Percentiles rank a stretch among this genome's conserved stretches.
Conservation (phyloP, 2,329 filamentous ascomycete genomes). For the Trichoderma arundinaceum region DNA sequence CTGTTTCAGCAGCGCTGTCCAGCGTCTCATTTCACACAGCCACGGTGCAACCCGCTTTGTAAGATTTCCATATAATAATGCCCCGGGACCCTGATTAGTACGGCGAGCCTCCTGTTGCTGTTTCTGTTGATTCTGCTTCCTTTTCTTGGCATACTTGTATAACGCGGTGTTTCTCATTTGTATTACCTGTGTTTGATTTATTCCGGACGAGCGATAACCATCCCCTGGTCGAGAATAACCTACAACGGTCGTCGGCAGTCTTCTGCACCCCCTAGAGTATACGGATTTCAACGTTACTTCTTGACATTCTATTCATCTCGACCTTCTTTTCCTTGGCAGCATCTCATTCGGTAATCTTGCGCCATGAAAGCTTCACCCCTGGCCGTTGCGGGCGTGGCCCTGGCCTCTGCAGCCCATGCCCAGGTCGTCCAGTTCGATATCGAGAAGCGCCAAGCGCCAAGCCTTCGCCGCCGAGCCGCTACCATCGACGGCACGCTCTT, state of each 20-base stretch:
- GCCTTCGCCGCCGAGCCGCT: slow-evolving; percentile 47
- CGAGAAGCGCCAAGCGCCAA: slow-evolving; percentile 43
- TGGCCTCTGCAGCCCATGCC: slow-evolving; percentile 34
- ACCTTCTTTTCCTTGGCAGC: not conserved
- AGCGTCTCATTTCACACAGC: slow-evolving; percentile 24
- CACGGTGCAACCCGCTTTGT: slow-evolving; percentile 5
- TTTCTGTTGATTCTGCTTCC: not conserved
- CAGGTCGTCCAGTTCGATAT: slow-evolving; percentile 57
- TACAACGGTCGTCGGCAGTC: too few species aligned
- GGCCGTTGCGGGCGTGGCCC: slow-evolving; percentile 26
- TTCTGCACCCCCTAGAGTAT: too few species aligned
- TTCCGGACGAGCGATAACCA: too few species aligned
- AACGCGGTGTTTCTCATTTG: not conserved
- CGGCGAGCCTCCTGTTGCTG: not conserved
- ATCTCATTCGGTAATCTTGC: not conserved
- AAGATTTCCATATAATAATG: slow-evolving; percentile 2
- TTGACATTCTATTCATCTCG: not conserved
- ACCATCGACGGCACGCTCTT: slow-evolving; percentile 52
- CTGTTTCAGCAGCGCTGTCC: slow-evolving; percentile 12
- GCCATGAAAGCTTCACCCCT: slow-evolving; percentile 29
- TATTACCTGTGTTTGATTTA: not conserved
- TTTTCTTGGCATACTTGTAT: not conserved
- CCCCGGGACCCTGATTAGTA: not conserved
- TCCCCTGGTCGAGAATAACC: too few species aligned
- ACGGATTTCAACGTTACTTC: too few species aligned